Percentiles rank a stretch among this genome's conserved stretches.
Evolutionary conservation across 306 rosid genomes (phyloP).

Genomic region (Carpinus viminea): DNA sequence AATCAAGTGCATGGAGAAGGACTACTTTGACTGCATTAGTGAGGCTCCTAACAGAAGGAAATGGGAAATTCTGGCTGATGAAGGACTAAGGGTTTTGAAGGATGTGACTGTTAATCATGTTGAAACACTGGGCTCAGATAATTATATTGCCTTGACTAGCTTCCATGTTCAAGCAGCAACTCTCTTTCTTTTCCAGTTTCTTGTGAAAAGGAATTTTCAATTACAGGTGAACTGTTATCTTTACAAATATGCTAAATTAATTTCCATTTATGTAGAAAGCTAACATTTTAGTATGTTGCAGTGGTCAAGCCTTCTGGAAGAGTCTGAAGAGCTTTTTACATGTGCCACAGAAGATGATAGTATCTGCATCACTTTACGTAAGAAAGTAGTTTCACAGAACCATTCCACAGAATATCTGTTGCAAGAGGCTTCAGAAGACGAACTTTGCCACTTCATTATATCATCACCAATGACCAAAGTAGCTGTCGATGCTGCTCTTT

Average conservation of each 20-base stretch:
- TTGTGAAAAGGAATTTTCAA: not conserved
- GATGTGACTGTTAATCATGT: not conserved
- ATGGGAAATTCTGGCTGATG: constrained; percentile 21
- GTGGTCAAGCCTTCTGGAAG: constrained; percentile 26
- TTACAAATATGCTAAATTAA: not conserved
- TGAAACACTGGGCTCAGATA: not conserved
- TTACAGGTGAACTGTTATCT: constrained; percentile 17
- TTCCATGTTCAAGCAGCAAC: constrained; percentile 21
- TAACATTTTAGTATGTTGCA: not conserved
- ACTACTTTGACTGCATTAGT: constrained; percentile 6
- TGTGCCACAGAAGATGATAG: constrained; percentile 5
- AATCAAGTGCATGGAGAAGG: constrained; percentile 14
- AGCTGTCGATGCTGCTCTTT: constrained; percentile 2
- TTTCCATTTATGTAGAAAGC: not conserved
- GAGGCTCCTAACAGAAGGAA: constrained; percentile 16
- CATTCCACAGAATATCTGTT: constrained; percentile 13
- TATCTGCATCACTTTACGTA: not conserved
- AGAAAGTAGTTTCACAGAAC: not conserved
- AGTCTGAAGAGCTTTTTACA: constrained; percentile 4
- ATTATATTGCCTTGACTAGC: constrained; percentile 23
- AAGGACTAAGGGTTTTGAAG: constrained; percentile 21
- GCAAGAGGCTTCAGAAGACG: constrained; percentile 28
- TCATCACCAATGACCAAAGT: constrained; percentile 8
- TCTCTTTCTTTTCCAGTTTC: not conserved
- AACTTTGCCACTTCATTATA: constrained; percentile 27